Evolutionary conservation across 352 stramenopile species (phyloP).

Genomic region (Phytophthora quininea): DNA sequence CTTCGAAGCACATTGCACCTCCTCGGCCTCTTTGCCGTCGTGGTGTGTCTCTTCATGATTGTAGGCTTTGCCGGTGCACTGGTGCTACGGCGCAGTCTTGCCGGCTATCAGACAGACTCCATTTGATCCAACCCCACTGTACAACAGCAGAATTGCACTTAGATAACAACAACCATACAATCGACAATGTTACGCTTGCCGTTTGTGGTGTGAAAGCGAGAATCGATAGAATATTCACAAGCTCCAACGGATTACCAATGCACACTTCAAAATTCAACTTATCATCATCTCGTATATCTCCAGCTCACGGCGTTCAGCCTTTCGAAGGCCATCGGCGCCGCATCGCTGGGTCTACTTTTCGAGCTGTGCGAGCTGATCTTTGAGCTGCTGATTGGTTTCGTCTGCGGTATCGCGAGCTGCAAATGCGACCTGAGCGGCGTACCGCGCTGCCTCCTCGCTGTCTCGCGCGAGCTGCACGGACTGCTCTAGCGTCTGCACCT

Average conservation of each 20-base stretch:
- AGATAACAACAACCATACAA: constrained; percentile 14
- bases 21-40: constrained; percentile 62
- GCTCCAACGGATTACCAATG: constrained; percentile 1
- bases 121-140: constrained; percentile 45
- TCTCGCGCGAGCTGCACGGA: constrained; percentile 59
- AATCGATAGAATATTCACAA: too few relatives aligned
- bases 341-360: constrained; percentile 30
- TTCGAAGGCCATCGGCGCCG: constrained; percentile 20
- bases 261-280: constrained; percentile 44
- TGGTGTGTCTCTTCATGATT: constrained; percentile 83
- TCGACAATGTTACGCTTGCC: too few relatives aligned
- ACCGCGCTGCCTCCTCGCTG: constrained; percentile 73
- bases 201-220: too few relatives aligned
- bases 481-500: constrained; percentile 52
- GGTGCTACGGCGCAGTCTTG: constrained; percentile 76
- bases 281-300: constrained; percentile 22
- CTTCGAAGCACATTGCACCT: constrained; percentile 66
- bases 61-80: constrained; percentile 70
- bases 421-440: constrained; percentile 74
- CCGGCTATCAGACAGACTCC: constrained; percentile 85
- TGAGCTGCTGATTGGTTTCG: constrained; percentile 47
- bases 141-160: not conserved
- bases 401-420: constrained; percentile 68
- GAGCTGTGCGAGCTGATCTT: constrained; percentile 46
- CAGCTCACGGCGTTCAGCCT: constrained; percentile 17